Percentiles rank a stretch among this genome's conserved stretches.
These are phyloP conservation scores for Eleusine indica DNA, from an alignment of 176 grass and related monocot genomes.

Conservation along the genomic window DNA sequence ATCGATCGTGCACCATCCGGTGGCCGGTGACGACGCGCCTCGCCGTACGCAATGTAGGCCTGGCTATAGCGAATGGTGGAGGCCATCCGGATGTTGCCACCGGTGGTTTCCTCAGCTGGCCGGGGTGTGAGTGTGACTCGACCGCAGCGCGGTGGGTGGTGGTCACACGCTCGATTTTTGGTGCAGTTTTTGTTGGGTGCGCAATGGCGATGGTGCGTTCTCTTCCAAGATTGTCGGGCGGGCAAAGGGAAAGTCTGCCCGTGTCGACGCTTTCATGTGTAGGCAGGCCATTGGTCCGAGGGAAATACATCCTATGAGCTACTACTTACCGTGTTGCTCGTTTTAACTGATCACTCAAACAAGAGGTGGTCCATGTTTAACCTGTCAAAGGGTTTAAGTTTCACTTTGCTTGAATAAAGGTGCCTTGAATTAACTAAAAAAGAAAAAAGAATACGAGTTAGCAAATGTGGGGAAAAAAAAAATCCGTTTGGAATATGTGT, in stretches of 20 bases:
- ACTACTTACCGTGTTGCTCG: neutral
- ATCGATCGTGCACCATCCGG: neutral
- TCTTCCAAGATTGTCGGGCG: neutral
- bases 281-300: neutral
- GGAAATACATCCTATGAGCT: neutral
- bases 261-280: neutral
- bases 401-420: too few species aligned
- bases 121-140: neutral
- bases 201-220: slow-evolving; percentile 8
- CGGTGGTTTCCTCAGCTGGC: neutral
- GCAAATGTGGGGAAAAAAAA: neutral
- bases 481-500: neutral
- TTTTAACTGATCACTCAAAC: neutral
- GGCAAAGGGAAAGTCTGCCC: neutral
- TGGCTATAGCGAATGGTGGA: neutral
- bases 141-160: neutral
- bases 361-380: too few species aligned
- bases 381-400: too few species aligned
- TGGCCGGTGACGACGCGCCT: slow-evolving; percentile 15
- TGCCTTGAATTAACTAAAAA: too few species aligned
- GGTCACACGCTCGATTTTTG: neutral
- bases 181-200: slow-evolving; percentile 16
- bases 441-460: too few species aligned
- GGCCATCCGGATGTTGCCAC: slow-evolving; percentile 22
- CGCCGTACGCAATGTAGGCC: neutral